These are phyloP conservation scores for Tetrahymena borealis DNA, from an alignment of 73 alveolate genomes.

Conservation along the genomic window DNA sequence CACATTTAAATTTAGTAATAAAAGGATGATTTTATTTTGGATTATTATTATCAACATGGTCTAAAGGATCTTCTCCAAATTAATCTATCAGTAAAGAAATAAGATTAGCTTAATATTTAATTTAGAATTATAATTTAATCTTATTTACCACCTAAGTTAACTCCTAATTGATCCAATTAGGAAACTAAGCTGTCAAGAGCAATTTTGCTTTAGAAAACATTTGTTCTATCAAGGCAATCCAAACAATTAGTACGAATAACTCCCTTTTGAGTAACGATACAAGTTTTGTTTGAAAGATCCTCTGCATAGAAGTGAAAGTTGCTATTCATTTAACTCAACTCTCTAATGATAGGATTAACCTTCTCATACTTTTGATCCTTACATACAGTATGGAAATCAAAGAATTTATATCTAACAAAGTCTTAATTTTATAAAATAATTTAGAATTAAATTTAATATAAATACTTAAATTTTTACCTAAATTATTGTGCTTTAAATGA, in stretches of 20 bases:
- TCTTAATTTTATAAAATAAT: neutral
- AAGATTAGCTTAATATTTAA: neutral
- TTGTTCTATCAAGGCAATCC: constrained; percentile 97
- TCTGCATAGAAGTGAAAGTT: constrained; percentile 5
- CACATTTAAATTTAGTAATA: constrained; percentile 53
- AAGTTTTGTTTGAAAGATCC: neutral
- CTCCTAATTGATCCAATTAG: constrained; percentile 41
- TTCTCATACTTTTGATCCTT: constrained; percentile 27
- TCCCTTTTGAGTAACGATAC: constrained; percentile 63
- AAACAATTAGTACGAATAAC: constrained; percentile 92
- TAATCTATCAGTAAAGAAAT: neutral
- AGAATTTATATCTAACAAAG: neutral
- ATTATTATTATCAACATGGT: constrained; percentile 22
- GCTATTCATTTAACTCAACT: neutral
- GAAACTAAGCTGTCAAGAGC: constrained; percentile 38
- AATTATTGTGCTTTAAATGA: constrained; percentile 4
- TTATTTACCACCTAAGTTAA: constrained; percentile 8
- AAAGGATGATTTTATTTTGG: constrained; percentile 38
- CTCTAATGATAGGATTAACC: constrained; percentile 10
- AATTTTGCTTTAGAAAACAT: constrained; percentile 73
- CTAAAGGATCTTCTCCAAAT: constrained; percentile 10
- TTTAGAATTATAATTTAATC: neutral
- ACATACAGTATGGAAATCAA: constrained; percentile 22
- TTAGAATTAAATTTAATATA: neutral
- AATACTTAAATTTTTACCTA: neutral